These are phyloP conservation scores for Pythium guiyangense DNA, from an alignment of 352 stramenopile species.

Conservation along the genomic window DNA sequence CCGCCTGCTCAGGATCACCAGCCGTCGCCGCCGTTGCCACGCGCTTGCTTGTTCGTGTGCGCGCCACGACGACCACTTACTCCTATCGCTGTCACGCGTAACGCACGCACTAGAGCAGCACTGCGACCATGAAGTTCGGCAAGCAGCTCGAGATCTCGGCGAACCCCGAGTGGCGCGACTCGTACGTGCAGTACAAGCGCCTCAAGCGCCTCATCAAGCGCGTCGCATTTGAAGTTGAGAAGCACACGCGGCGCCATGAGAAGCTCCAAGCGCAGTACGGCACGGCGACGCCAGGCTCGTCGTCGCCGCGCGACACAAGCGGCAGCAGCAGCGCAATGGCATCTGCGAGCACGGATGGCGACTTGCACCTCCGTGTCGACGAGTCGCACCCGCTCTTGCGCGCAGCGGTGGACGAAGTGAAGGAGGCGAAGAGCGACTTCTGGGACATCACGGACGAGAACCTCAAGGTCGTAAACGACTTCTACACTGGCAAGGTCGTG, in stretches of 20 bases:
- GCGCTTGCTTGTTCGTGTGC: too few relatives aligned
- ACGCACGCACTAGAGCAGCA: not conserved
- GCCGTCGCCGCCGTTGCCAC: too few relatives aligned
- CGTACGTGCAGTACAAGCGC: constrained; percentile 91
- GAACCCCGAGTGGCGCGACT: constrained; percentile 85
- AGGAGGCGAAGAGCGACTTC: constrained; percentile 79
- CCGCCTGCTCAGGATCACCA: too few relatives aligned
- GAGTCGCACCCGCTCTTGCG: constrained; percentile 63
- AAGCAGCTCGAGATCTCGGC: constrained; percentile 90
- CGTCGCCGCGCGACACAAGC: constrained; percentile 1
- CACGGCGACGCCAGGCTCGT: not conserved
- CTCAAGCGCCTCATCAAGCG: constrained; percentile 90
- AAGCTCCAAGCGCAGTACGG: constrained; percentile 23
- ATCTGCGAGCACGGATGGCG: constrained; percentile 2
- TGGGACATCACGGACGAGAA: constrained; percentile 78
- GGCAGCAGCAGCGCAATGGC: not conserved
- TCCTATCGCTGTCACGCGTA: too few relatives aligned
- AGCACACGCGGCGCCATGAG: constrained; percentile 67
- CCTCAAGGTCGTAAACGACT: constrained; percentile 83
- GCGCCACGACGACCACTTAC: too few relatives aligned
- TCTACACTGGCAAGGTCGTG: constrained; percentile 68
- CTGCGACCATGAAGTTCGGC: constrained; percentile 87
- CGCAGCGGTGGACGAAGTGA: constrained; percentile 46
- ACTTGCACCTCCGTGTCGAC: constrained; percentile 40
- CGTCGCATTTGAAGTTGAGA: constrained; percentile 86